Percentiles rank a stretch among this genome's conserved stretches.
These are phyloP conservation scores for Starmerella davenportii DNA, from an alignment of 805 yeast species.

Conservation along the genomic window DNA sequence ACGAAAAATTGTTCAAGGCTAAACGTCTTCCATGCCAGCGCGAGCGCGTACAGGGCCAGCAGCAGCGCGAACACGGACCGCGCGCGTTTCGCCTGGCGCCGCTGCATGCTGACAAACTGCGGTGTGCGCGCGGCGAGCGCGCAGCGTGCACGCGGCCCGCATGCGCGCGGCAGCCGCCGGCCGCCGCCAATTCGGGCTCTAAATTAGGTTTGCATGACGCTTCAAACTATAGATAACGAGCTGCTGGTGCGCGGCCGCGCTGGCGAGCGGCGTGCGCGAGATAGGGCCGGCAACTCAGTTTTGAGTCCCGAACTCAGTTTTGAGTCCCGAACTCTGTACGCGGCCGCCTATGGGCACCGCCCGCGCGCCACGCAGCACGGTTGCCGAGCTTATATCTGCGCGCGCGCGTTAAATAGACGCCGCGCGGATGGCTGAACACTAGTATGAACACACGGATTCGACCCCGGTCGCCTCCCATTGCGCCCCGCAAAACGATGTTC, in stretches of 20 bases:
- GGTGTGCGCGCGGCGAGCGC: too few species aligned
- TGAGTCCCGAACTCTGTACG: not conserved
- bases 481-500: slow-evolving; percentile 6
- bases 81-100: not conserved
- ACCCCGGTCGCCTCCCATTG: slow-evolving; percentile 7
- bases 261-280: too few species aligned
- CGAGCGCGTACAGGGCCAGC: not conserved
- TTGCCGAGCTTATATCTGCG: not conserved
- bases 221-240: too few species aligned
- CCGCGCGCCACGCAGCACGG: not conserved
- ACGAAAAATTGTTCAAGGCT: not conserved
- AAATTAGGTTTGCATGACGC: not conserved
- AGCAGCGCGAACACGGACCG: not conserved
- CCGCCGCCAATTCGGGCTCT: not conserved
- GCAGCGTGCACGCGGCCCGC: not conserved
- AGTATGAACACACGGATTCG: slow-evolving; percentile 4
- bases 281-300: too few species aligned
- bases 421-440: not conserved
- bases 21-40: not conserved
- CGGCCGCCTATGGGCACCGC: not conserved
- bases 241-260: too few species aligned
- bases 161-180: not conserved
- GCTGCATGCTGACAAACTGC: not conserved
- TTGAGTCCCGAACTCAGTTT: not conserved
- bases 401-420: not conserved